These are phyloP conservation scores for Metschnikowia kunwiensis DNA, from an alignment of 805 yeast genomes.

Conservation along the genomic window DNA sequence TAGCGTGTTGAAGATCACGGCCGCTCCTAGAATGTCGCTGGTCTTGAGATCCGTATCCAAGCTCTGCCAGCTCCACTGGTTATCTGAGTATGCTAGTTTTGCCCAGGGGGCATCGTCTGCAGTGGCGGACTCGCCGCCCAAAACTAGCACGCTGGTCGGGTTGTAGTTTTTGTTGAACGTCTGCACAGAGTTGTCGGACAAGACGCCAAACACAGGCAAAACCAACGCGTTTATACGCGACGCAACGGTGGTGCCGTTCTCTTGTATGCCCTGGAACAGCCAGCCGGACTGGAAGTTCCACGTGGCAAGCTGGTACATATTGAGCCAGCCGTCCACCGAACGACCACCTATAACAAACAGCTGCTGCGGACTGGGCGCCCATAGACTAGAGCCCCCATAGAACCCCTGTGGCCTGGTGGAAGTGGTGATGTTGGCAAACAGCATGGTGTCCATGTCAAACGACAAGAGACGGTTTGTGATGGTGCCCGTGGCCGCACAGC, in stretches of 20 bases:
- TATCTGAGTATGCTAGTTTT: slow-evolving; percentile 30
- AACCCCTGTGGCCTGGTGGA: slow-evolving; percentile 55
- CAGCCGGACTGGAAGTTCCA: slow-evolving; percentile 68
- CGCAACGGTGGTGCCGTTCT: slow-evolving; percentile 34
- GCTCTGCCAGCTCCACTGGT: slow-evolving; percentile 40
- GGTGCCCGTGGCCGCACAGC: slow-evolving; percentile 20
- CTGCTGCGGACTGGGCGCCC: slow-evolving; percentile 45
- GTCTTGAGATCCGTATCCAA: slow-evolving; percentile 16
- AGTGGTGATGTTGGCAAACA: slow-evolving; percentile 41
- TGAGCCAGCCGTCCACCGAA: slow-evolving; percentile 62
- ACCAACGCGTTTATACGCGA: slow-evolving; percentile 53
- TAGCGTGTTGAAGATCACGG: slow-evolving; percentile 49
- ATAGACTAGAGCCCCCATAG: slow-evolving; percentile 47
- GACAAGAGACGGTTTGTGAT: slow-evolving; percentile 45
- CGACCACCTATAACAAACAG: slow-evolving; percentile 66
- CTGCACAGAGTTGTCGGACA: slow-evolving; percentile 19
- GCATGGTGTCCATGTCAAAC: slow-evolving; percentile 34
- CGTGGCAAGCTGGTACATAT: slow-evolving; percentile 68
- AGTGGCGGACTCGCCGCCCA: slow-evolving; percentile 56
- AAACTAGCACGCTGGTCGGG: slow-evolving; percentile 44
- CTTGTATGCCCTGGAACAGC: slow-evolving; percentile 47
- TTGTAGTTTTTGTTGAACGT: slow-evolving; percentile 32
- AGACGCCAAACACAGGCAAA: slow-evolving; percentile 49
- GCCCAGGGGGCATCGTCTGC: slow-evolving; percentile 43
- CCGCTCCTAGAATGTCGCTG: slow-evolving; percentile 45